Evolutionary conservation across 2,329 filamentous ascomycete species (phyloP).

Genomic region (Fusarium decemcellulare): DNA sequence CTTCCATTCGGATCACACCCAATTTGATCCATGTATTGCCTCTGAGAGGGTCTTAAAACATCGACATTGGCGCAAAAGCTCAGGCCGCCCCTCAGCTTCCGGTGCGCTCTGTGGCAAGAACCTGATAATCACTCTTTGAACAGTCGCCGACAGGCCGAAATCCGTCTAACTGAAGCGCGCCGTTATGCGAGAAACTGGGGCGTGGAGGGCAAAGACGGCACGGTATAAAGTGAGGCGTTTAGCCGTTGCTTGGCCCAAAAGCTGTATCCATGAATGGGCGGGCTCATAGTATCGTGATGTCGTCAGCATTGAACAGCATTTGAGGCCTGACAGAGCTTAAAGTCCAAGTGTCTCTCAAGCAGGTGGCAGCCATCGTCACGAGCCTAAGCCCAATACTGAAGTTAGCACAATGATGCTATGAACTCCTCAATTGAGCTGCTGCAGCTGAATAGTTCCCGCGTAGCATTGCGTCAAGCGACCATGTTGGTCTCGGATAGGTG

Average conservation of each 20-base stretch:
- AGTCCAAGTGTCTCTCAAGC: constrained; percentile 9
- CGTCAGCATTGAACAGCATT: constrained; percentile 17
- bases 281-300: constrained; percentile 4
- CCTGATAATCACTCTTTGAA: constrained; percentile 22
- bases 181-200: constrained; percentile 10
- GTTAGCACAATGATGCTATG: constrained; percentile 29
- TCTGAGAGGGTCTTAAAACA: constrained; percentile 12
- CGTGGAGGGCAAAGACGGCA: constrained; percentile 14
- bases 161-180: constrained; percentile 14
- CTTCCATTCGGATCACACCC: constrained; percentile 32
- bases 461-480: constrained; percentile 44
- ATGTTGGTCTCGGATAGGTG: constrained; percentile 45
- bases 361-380: constrained; percentile 21
- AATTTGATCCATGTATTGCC: constrained; percentile 25
- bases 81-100: neutral
- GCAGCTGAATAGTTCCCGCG: constrained; percentile 28
- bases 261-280: constrained; percentile 15
- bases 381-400: constrained; percentile 1
- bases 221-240: constrained; percentile 37
- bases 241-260: constrained; percentile 14
- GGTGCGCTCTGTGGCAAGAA: constrained; percentile 18
- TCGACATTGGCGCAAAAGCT: constrained; percentile 5
- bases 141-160: constrained; percentile 22
- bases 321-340: constrained; percentile 37
- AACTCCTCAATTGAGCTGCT: constrained; percentile 24